These are phyloP conservation scores for Myriosclerotinia scirpicola DNA, from an alignment of 2,329 filamentous ascomycete species.

Conservation along the genomic window DNA sequence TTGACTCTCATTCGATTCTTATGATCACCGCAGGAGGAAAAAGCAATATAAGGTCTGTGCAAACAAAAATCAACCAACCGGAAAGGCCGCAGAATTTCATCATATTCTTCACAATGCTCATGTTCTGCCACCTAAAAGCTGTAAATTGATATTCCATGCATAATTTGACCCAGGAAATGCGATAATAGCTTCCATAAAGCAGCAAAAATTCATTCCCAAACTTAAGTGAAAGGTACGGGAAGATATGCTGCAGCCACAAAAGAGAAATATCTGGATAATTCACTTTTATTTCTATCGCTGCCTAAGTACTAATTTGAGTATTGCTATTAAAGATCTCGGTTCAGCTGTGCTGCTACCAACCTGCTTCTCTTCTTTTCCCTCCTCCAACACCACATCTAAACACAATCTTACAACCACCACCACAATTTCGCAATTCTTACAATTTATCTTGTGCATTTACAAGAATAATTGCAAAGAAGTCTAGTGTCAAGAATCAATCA, in stretches of 20 bases:
- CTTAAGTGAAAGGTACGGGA: background rate
- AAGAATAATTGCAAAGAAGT: background rate
- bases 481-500: background rate
- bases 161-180: background rate
- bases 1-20: background rate
- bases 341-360: background rate
- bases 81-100: background rate
- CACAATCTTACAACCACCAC: background rate
- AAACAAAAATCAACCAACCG: background rate
- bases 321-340: background rate
- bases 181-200: background rate
- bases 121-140: background rate
- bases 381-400: background rate
- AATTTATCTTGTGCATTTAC: background rate
- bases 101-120: slow-evolving; percentile 7
- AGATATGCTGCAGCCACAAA: background rate
- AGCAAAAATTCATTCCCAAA: background rate
- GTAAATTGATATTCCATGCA: background rate
- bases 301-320: background rate
- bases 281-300: background rate
- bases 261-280: slow-evolving; percentile 9
- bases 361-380: slow-evolving; percentile 3
- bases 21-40: background rate
- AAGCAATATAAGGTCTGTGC: slow-evolving; percentile 7
- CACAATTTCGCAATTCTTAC: background rate